Evolutionary conservation across 2,329 filamentous ascomycete genomes (phyloP).

Genomic region (Colletotrichum nymphaeae): DNA sequence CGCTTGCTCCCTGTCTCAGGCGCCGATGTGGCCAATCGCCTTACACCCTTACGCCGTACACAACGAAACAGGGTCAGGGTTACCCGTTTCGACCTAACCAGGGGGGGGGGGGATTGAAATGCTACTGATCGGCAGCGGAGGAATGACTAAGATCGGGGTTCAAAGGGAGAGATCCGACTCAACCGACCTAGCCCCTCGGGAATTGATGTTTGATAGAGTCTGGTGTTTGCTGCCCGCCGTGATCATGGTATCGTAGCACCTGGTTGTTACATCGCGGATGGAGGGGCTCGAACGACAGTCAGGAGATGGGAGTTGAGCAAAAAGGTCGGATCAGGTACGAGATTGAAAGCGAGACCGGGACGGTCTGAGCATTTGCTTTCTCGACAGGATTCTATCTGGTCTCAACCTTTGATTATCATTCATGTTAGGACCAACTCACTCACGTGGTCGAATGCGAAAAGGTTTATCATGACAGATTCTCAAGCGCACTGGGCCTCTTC

Average conservation of each 20-base stretch:
- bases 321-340: background rate
- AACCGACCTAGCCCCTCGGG: background rate
- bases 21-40: background rate
- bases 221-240: background rate
- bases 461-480: too few relatives aligned
- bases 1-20: slow-evolving; percentile 1
- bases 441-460: too few relatives aligned
- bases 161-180: background rate
- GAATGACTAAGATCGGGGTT: background rate
- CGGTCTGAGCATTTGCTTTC: background rate
- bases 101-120: background rate
- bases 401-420: background rate
- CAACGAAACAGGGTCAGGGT: background rate
- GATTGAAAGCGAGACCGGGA: background rate
- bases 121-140: background rate
- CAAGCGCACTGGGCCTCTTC: too few relatives aligned
- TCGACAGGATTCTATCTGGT: background rate
- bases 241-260: background rate
- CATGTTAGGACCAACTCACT: too few relatives aligned
- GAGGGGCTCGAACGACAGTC: slow-evolving; percentile 1
- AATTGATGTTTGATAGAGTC: background rate
- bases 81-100: background rate
- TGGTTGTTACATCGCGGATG: background rate
- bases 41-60: background rate
- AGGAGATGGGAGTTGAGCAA: background rate